phyloP scores from a whole-genome alignment of 2,329 filamentous ascomycete genomes.

The Diplodia seriata region DNA sequence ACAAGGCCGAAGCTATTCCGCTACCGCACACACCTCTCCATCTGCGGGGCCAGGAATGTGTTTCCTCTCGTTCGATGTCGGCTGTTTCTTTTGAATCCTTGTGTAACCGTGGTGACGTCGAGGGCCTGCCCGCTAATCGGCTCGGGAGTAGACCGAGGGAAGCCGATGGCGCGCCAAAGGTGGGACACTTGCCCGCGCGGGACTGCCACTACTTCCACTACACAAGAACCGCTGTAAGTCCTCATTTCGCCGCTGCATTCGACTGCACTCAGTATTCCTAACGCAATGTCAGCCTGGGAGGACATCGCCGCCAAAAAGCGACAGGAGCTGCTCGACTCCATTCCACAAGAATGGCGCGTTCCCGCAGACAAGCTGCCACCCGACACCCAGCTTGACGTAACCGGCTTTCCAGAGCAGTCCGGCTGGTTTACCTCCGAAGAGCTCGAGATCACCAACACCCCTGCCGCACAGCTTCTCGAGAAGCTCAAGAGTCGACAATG shows the following conservation, averaged over 20 bases:
- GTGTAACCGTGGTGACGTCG: constrained; percentile 4
- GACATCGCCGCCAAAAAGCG: constrained; percentile 44
- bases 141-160: constrained; percentile 19
- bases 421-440: constrained; percentile 66
- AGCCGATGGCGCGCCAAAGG: constrained; percentile 30
- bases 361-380: constrained; percentile 58
- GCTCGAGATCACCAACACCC: constrained; percentile 57
- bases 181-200: constrained; percentile 12
- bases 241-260: neutral
- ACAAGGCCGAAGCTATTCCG: no score
- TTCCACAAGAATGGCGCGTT: constrained; percentile 31
- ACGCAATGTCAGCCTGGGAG: constrained; percentile 40
- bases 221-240: constrained; percentile 13
- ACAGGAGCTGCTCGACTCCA: constrained; percentile 35
- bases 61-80: neutral
- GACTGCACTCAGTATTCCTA: neutral
- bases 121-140: neutral
- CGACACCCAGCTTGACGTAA: constrained; percentile 62
- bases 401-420: constrained; percentile 61
- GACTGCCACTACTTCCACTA: neutral
- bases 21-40: neutral
- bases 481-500: constrained; percentile 53
- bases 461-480: constrained; percentile 50
- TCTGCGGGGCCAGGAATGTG: no score
- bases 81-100: neutral